phyloP scores from a whole-genome alignment of 208 protist genomes.

The Acanthamoeba culbertsoni region DNA sequence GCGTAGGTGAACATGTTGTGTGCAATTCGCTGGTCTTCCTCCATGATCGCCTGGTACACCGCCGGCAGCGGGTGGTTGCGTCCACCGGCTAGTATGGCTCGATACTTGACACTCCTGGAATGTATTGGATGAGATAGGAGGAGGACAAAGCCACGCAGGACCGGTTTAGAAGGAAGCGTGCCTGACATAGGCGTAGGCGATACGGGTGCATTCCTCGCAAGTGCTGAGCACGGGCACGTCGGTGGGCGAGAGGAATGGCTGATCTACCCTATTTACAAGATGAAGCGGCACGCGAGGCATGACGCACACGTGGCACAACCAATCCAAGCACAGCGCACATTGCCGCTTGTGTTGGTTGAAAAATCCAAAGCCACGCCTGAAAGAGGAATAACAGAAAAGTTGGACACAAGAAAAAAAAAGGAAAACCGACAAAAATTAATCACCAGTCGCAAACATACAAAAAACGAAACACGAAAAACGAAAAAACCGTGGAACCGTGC shows the following conservation, averaged over 20 bases:
- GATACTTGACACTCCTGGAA: neutral
- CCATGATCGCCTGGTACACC: neutral
- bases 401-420: neutral
- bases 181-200: slow-evolving; percentile 45
- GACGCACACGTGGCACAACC: slow-evolving; percentile 22
- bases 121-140: neutral
- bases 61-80: slow-evolving; percentile 16
- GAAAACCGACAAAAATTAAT: neutral
- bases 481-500: too few relatives aligned
- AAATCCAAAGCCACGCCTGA: neutral
- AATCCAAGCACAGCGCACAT: slow-evolving; percentile 1
- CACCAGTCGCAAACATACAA: neutral
- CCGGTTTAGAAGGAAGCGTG: neutral
- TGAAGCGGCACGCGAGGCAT: slow-evolving; percentile 36
- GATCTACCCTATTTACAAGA: slow-evolving; percentile 4
- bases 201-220: slow-evolving; percentile 22
- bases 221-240: neutral
- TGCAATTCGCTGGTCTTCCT: neutral
- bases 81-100: neutral
- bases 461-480: neutral
- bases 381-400: neutral
- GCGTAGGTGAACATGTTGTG: slow-evolving; percentile 38
- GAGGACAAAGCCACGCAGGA: neutral
- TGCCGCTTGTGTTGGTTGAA: slow-evolving; percentile 22
- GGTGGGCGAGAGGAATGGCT: neutral